These are phyloP conservation scores for Fusarium hostae DNA, from an alignment of 2,329 filamentous ascomycete species.

Conservation along the genomic window DNA sequence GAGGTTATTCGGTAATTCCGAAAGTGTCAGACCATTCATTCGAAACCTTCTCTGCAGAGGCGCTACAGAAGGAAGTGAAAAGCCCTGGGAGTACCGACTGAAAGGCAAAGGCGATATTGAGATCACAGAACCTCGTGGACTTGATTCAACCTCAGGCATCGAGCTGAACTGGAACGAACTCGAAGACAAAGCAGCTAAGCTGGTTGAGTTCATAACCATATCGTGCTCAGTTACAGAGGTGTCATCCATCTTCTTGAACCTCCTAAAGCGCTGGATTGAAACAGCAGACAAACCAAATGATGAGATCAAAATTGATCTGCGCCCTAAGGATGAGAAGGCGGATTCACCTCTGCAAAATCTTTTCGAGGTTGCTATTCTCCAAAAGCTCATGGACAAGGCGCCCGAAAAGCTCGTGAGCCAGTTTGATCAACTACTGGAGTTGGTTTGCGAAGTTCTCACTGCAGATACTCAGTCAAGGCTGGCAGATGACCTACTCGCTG, in stretches of 20 bases:
- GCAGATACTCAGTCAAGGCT: constrained; percentile 55
- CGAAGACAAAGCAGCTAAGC: constrained; percentile 58
- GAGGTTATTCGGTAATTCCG: constrained; percentile 63
- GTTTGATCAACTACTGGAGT: constrained; percentile 71
- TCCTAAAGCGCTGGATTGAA: constrained; percentile 69
- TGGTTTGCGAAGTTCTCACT: constrained; percentile 70
- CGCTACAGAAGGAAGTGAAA: constrained; percentile 45
- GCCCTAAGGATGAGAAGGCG: constrained; percentile 43
- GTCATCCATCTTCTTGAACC: constrained; percentile 68
- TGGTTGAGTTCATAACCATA: constrained; percentile 62
- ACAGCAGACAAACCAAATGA: constrained; percentile 43
- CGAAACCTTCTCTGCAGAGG: constrained; percentile 68
- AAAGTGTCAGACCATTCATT: constrained; percentile 61
- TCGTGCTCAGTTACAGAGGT: constrained; percentile 66
- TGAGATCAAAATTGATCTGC: constrained; percentile 44
- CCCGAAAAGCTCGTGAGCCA: constrained; percentile 72
- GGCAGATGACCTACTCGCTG: constrained; percentile 60
- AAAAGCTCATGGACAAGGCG: constrained; percentile 71
- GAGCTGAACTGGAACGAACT: constrained; percentile 57
- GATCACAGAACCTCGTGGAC: constrained; percentile 53
- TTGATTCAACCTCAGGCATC: constrained; percentile 15
- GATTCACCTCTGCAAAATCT: constrained; percentile 61
- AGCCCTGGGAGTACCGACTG: constrained; percentile 64
- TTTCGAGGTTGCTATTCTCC: constrained; percentile 69
- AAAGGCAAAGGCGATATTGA: constrained; percentile 62